These are phyloP conservation scores for Fusarium kyushuense DNA, from an alignment of 2,329 filamentous ascomycete species.

Conservation along the genomic window DNA sequence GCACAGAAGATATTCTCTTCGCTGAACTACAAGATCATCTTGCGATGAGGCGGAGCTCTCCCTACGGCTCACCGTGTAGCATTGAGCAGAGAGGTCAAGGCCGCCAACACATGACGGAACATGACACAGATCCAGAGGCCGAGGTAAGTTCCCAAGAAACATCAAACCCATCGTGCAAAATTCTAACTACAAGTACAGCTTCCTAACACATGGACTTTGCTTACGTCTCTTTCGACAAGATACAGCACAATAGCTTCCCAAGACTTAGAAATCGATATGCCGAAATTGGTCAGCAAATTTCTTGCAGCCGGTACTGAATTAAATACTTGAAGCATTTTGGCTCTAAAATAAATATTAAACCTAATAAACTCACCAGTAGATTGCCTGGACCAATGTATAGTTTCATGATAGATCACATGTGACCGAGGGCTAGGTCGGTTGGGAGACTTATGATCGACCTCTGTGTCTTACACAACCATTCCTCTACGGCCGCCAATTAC, in stretches of 20 bases:
- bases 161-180: neutral
- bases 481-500: neutral
- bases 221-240: constrained; percentile 6
- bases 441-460: neutral
- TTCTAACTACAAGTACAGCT: constrained; percentile 4
- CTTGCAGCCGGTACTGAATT: constrained; percentile 4
- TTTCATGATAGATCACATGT: neutral
- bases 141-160: neutral
- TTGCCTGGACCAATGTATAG: neutral
- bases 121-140: constrained; percentile 3
- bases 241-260: constrained; percentile 10
- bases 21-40: constrained; percentile 8
- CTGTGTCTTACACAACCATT: neutral
- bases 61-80: constrained; percentile 4
- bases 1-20: constrained; percentile 9
- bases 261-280: constrained; percentile 4
- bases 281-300: constrained; percentile 3
- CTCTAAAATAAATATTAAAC: neutral
- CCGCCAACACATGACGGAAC: constrained; percentile 2
- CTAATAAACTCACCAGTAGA: neutral
- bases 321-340: neutral
- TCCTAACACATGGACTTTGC: constrained; percentile 6
- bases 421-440: neutral
- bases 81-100: neutral
- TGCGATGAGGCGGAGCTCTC: neutral